Conservation (phyloP, 106 monocot genomes). For the Gastrodia elata region DNA sequence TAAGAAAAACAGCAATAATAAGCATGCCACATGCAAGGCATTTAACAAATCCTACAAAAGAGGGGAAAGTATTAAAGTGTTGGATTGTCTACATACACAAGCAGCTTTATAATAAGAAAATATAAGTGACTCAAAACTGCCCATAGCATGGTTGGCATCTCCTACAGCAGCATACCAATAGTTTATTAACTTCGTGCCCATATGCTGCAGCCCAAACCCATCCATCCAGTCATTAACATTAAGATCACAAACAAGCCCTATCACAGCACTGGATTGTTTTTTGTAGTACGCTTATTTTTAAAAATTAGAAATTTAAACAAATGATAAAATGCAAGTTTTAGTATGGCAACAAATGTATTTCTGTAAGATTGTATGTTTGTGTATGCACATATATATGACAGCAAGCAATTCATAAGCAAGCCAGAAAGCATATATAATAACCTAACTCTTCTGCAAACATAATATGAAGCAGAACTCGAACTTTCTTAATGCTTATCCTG, state of each 20-base stretch:
- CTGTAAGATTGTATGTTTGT: not conserved
- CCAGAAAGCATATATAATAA: not conserved
- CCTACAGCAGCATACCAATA: not conserved
- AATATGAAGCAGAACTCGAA: no score
- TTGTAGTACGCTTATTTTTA: not conserved
- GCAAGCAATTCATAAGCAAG: not conserved
- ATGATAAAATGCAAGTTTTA: not conserved
- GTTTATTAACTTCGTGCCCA: not conserved
- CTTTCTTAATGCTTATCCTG: no score
- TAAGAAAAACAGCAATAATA: not conserved
- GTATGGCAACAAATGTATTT: not conserved
- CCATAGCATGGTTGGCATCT: not conserved
- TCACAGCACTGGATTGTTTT: not conserved
- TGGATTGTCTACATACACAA: not conserved
- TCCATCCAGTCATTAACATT: conserved; percentile 2
- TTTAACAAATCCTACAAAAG: not conserved
- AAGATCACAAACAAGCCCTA: not conserved
- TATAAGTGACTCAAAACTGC: not conserved
- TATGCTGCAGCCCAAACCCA: not conserved
- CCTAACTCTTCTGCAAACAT: not conserved
- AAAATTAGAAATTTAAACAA: not conserved
- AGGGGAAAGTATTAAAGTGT: not conserved
- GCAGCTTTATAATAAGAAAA: not conserved
- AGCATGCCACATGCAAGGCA: not conserved
- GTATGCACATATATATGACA: not conserved